A percentile compares a stretch with the other conserved stretches of the same genome.
Conservation (phyloP, 1,284 basidiomycete genomes). For the Coniferiporia sulphurascens region DNA sequence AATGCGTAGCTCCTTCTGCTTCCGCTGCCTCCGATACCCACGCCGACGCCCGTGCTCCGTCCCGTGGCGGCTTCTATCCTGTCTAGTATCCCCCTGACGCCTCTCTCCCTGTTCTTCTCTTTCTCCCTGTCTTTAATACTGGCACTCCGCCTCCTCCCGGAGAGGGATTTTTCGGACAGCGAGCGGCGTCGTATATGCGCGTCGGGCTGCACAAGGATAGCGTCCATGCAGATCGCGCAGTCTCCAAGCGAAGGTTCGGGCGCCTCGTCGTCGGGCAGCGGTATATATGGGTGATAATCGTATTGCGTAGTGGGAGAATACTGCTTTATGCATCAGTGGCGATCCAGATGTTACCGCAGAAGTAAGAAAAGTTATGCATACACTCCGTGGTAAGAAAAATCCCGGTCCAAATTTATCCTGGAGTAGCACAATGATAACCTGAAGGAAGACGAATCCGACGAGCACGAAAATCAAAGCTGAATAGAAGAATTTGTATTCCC, state of each 20-base stretch:
- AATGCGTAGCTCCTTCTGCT: constrained; percentile 72
- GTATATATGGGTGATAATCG: constrained; percentile 80
- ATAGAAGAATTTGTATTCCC: constrained; percentile 5
- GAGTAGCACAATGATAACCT: constrained; percentile 61
- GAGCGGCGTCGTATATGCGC: constrained; percentile 29
- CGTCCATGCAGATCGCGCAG: constrained; percentile 90
- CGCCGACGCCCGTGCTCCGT: constrained; percentile 32
- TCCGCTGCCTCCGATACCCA: constrained; percentile 31
- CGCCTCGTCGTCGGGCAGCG: constrained; percentile 65
- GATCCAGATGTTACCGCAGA: neutral
- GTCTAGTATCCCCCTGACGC: constrained; percentile 41
- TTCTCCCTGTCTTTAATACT: constrained; percentile 29
- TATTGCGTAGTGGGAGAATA: constrained; percentile 61
- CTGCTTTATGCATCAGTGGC: constrained; percentile 31
- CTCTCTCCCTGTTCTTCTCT: constrained; percentile 27
- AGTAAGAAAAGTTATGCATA: constrained; percentile 25
- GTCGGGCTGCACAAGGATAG: constrained; percentile 51
- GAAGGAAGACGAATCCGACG: constrained; percentile 56
- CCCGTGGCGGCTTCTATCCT: constrained; percentile 11
- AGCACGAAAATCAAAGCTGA: constrained; percentile 63
- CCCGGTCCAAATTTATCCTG: constrained; percentile 77
- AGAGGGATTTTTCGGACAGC: constrained; percentile 20
- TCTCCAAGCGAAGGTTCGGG: constrained; percentile 72
- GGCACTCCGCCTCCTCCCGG: constrained; percentile 23
- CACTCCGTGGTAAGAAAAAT: constrained; percentile 72